Evolutionary conservation across 768 basidiomycete species (phyloP).

Genomic region (Boletus barrowsii): DNA sequence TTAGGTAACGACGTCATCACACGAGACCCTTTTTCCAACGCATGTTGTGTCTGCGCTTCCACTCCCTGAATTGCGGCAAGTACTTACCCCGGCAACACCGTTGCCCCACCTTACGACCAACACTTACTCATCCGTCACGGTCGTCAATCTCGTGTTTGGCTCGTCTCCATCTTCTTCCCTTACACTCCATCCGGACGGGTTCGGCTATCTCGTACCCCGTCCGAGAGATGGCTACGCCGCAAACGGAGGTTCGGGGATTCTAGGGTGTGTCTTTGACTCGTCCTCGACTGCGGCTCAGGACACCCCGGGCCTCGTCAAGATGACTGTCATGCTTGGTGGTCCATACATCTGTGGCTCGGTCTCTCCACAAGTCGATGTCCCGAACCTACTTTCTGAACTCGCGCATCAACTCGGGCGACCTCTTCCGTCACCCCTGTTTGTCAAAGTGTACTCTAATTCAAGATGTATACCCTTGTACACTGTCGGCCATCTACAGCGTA

Average conservation of each 20-base stretch:
- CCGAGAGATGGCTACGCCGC: constrained; percentile 52
- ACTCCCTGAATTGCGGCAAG: constrained; percentile 46
- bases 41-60: constrained; percentile 80
- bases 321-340: constrained; percentile 91
- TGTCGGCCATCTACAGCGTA: constrained; percentile 69
- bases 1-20: constrained; percentile 35
- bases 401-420: constrained; percentile 42
- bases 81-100: constrained; percentile 38
- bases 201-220: constrained; percentile 92
- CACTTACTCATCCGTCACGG: constrained; percentile 76
- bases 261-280: constrained; percentile 92
- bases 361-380: constrained; percentile 24
- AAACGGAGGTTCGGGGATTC: constrained; percentile 43
- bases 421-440: constrained; percentile 56
- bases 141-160: constrained; percentile 85
- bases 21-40: constrained; percentile 41
- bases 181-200: constrained; percentile 76
- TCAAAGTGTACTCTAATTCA: constrained; percentile 50
- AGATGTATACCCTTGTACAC: constrained; percentile 77
- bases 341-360: constrained; percentile 43
- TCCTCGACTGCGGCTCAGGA: constrained; percentile 67
- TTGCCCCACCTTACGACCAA: constrained; percentile 71
- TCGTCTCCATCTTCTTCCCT: constrained; percentile 33
- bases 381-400: constrained; percentile 31
- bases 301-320: constrained; percentile 53